phyloP scores from a whole-genome alignment of 371 early-diverging fungal species.

The Mortierella sp. region DNA sequence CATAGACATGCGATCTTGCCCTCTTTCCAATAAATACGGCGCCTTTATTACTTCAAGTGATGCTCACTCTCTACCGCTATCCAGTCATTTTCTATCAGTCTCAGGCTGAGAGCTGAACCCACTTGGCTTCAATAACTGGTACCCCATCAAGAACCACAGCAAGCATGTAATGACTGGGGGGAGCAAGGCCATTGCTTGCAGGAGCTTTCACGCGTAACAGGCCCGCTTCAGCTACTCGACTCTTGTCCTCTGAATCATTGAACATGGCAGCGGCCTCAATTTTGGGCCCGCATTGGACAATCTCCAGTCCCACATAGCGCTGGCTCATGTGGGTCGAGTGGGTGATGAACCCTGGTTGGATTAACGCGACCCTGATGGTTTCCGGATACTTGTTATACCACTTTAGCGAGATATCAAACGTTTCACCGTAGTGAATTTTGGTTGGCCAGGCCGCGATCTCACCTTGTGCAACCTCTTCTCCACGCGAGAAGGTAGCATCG shows the following conservation, averaged over 20 bases:
- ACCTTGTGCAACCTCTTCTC: constrained; percentile 33
- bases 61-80: neutral
- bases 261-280: neutral
- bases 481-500: neutral
- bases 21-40: too few relatives aligned
- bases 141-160: constrained; percentile 36
- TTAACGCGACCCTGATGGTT: constrained; percentile 34
- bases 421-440: constrained; percentile 38
- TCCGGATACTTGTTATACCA: constrained; percentile 33
- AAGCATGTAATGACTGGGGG: constrained; percentile 48
- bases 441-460: constrained; percentile 39
- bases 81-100: too few relatives aligned
- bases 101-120: constrained; percentile 35
- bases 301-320: constrained; percentile 47
- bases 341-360: constrained; percentile 58
- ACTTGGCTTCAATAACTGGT: constrained; percentile 43
- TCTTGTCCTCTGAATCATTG: neutral
- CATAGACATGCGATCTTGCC: too few relatives aligned
- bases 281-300: constrained; percentile 23
- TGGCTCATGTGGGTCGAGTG: constrained; percentile 62
- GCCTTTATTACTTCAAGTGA: neutral
- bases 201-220: constrained; percentile 39
- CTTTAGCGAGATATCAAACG: constrained; percentile 28
- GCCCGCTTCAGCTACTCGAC: constrained; percentile 8
- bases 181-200: constrained; percentile 31